phyloP scores from a whole-genome alignment of 2,329 filamentous ascomycete species.

The Aspergillus luchuensis region DNA sequence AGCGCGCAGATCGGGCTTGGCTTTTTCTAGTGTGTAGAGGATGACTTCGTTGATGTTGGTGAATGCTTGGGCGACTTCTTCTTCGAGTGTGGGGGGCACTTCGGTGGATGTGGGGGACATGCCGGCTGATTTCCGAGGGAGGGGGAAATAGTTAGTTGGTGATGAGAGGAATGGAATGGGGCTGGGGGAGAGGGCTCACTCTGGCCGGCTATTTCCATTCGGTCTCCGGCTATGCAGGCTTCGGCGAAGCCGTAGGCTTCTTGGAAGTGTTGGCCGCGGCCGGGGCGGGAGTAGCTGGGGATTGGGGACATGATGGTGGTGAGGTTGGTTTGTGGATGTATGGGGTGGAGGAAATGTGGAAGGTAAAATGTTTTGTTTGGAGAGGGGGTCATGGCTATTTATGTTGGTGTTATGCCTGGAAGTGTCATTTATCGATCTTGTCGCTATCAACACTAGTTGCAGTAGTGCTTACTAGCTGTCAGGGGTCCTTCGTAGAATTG shows the following conservation, averaged over 20 bases:
- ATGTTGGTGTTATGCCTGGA: not conserved
- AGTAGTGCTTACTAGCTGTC: not conserved
- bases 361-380: not conserved
- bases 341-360: no score
- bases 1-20: not conserved
- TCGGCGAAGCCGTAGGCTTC: constrained; percentile 4
- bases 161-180: not conserved
- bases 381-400: not conserved
- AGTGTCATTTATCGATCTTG: not conserved
- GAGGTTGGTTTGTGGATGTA: not conserved
- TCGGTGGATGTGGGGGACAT: constrained; percentile 4
- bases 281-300: constrained; percentile 10
- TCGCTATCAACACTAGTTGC: not conserved
- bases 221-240: constrained; percentile 6
- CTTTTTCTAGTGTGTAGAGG: constrained; percentile 2
- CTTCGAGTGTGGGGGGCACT: not conserved
- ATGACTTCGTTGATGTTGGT: constrained; percentile 9
- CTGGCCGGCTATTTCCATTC: constrained; percentile 7
- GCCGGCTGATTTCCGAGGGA: not conserved
- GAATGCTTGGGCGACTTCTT: constrained; percentile 8
- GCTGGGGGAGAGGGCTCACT: not conserved
- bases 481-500: no score
- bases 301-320: not conserved
- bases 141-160: no score
- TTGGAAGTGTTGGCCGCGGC: constrained; percentile 9